Evolutionary conservation across 352 stramenopile species (phyloP), one percentile per base, ranked within the genome.

Genomic region (Phytophthora pistaciae): DNA sequence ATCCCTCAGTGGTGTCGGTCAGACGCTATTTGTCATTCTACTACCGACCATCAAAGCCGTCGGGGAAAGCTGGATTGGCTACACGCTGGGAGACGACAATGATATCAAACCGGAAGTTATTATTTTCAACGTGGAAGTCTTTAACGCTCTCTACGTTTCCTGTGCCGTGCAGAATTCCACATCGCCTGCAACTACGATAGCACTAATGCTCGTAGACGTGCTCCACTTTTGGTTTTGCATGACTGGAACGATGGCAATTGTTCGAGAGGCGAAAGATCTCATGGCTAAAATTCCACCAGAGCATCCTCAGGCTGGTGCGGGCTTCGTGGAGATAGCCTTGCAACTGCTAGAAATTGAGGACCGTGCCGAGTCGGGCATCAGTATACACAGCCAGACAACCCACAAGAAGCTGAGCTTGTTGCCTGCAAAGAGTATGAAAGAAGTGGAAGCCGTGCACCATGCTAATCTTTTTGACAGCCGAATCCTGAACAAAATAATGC

Each of bases 71-170:
- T 44, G 36, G 36, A 44, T 44, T 18, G 14, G 36, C 10, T 14
- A 44, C 36, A 44, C 11, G 36, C 36, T 44, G 14, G 36, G 36
- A 3, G 36, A 44, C 36, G 36, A 44, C 13, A 44, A 44, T 44
- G 36, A 44, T 18, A 44, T 44, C 36, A 44, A 44, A 44, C 36
- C 36, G 1, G 36, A 44, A 44, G 36, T 44, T 8, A 60, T 84
- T 3, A 76, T 84, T 6, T 81, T 85, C 63, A 84, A 85, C 29
- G 68, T 81, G 29, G 75, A 88, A 25, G 59, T 84, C 13, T 88
- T 83, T 63, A 77, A 87, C 62, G 46, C 79, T n/a, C 52, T 87
- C 0, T 87, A 70, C 23, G 66, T 87, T 5, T 70, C 66, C 0
- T 62, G 23, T 21, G 60, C 66, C 14, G 60, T 73, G 0, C 66